Base-by-base conservation (phyloP, 192 early-diverging fungal species). In the Coemansia umbellata region DNA sequence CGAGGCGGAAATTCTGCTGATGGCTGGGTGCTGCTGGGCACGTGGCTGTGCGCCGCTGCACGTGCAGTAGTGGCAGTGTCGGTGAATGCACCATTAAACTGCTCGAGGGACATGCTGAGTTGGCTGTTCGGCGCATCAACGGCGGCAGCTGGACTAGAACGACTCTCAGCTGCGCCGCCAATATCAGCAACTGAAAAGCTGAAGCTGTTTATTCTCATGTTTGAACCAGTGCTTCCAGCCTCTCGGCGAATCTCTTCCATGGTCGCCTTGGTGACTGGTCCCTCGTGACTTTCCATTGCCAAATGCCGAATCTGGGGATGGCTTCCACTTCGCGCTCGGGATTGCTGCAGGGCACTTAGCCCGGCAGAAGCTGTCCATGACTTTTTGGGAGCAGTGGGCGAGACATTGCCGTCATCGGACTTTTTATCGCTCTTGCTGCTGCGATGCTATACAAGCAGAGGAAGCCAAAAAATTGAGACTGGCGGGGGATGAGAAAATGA, bases 201-300 rank as follows among this genome's bases (percentile, higher is more conserved):
- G 26, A 66, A 43, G 37, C 51, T 60, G 56, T 74, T 74, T 23
- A 74, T 74, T 36, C 55, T 44, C 21, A 74, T 39, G 49, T 64
- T 74, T 9, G 64, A 68, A n/a, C 50, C 44, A 19, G 59, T 55
- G 47, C 60, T 54, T 14, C 55, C 42, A n/a, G 71, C 63, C 19
- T 74, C 71, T 33, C 71, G 64, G 11, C 71, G 71, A 50, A 74
- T 74, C 56, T 74, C 71, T 15, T 74, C 71, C 71, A 74, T 74
- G 27, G 71, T 74, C 31, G 71, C 71, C 26, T 66, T 66, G 23
- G 59, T 67, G 42, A 74, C 64, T 5, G 71, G 71, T 19, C 71
- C 71, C 18, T 42, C 56, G 57, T 63, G 71, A 65, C 60, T 57
- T 49, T 74, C 71, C 71, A 74, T 63, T n/a, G 71, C 71, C 50